Conservation (phyloP, 345 rosid genomes). For the Lepidium didymum region DNA sequence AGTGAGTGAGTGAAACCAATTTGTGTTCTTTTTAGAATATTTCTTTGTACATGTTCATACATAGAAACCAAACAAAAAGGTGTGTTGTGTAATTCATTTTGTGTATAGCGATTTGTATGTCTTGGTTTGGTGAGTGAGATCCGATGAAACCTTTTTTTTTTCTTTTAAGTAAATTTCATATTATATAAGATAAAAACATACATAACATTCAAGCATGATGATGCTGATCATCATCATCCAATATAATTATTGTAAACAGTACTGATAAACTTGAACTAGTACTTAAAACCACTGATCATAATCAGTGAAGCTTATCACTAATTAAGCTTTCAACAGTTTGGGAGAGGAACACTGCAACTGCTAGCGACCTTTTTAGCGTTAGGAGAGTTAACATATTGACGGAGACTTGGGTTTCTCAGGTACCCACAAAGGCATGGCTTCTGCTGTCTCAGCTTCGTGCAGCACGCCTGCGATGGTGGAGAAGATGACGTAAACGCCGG, state of each 20-base stretch:
- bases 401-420: slow-evolving; percentile 39
- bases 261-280: neutral
- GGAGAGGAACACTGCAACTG: slow-evolving; percentile 37
- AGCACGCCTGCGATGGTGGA: slow-evolving; percentile 42
- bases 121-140: neutral
- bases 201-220: slow-evolving; percentile 12
- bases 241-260: neutral
- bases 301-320: neutral
- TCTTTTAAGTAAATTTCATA: neutral
- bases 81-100: slow-evolving; percentile 7
- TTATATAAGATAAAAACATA: neutral
- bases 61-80: neutral
- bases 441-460: slow-evolving; percentile 57
- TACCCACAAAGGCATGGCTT: slow-evolving; percentile 64
- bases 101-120: slow-evolving; percentile 2
- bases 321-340: slow-evolving; percentile 34
- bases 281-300: neutral
- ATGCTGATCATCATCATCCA: neutral
- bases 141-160: neutral
- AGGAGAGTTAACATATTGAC: slow-evolving; percentile 39
- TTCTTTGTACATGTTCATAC: neutral
- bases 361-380: slow-evolving; percentile 33
- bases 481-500: slow-evolving; percentile 31
- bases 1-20: neutral
- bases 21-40: neutral